Conservation (phyloP, 2,329 filamentous ascomycete genomes). For the Ascocoryne sarcoides region DNA sequence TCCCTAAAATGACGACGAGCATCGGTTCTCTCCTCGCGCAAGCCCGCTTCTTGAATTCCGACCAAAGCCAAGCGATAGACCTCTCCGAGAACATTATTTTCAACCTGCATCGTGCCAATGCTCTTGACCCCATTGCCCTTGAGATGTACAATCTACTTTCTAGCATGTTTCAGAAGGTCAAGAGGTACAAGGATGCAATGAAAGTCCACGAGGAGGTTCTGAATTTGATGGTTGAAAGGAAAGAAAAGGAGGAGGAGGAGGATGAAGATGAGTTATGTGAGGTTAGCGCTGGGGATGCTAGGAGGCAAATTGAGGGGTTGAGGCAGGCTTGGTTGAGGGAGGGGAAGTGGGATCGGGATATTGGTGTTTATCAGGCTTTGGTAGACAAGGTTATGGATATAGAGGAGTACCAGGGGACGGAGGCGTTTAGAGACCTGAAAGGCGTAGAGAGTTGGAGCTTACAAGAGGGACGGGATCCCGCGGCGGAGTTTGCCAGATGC, state of each 20-base stretch:
- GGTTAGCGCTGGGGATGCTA: neutral
- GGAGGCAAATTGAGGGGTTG: conserved; percentile 12
- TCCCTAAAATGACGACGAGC: conserved; percentile 5
- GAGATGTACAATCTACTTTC: conserved; percentile 9
- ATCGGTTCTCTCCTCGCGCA: conserved; percentile 11
- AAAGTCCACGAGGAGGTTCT: conserved; percentile 12
- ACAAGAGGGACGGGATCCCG: too few species aligned
- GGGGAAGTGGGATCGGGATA: conserved; percentile 14
- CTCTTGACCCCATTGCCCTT: conserved; percentile 8
- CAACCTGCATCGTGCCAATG: conserved; percentile 11
- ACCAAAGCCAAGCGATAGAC: conserved; percentile 3
- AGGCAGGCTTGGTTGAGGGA: conserved; percentile 12
- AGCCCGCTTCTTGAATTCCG: conserved; percentile 6
- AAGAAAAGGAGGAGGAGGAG: conserved; percentile 11
- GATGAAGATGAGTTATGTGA: conserved; percentile 4
- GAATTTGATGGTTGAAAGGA: conserved; percentile 6
- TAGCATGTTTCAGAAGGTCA: conserved; percentile 8
- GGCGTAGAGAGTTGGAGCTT: too few species aligned
- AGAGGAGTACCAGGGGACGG: neutral
- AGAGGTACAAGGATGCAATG: conserved; percentile 10
- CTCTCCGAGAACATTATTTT: conserved; percentile 13
- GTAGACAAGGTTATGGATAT: conserved; percentile 5
- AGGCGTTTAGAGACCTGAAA: too few species aligned
- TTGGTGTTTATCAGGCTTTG: conserved; percentile 12
- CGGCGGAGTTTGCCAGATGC: too few species aligned